phyloP scores from a whole-genome alignment of 2,329 filamentous ascomycete species.

The Cladorrhinum sp. region DNA sequence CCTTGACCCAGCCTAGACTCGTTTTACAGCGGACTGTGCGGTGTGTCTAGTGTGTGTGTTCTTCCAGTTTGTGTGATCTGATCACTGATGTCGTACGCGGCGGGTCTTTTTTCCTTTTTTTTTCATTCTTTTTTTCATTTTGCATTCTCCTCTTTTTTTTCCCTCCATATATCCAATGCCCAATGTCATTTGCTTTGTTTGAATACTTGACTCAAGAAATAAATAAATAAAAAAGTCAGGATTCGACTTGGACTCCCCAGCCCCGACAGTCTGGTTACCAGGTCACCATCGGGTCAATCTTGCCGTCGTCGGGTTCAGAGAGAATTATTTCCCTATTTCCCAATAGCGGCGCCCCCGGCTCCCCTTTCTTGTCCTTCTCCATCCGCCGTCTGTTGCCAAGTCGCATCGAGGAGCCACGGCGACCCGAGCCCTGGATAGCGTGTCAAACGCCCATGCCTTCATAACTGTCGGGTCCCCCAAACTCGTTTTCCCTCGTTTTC shows the following conservation, averaged over 20 bases:
- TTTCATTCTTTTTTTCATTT: background rate
- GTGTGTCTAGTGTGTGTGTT: too few species aligned
- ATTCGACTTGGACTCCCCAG: too few species aligned
- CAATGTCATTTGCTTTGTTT: too few species aligned
- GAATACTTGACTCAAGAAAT: too few species aligned
- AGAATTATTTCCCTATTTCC: too few species aligned
- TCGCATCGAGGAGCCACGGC: slow-evolving; percentile 2
- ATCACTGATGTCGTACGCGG: background rate
- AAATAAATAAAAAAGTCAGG: too few species aligned
- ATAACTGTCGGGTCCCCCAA: slow-evolving; percentile 2
- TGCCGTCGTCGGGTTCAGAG: too few species aligned
- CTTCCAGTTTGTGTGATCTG: too few species aligned
- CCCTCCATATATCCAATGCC: too few species aligned
- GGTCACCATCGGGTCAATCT: too few species aligned
- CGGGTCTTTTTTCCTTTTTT: background rate
- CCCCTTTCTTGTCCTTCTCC: background rate
- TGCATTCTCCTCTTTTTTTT: background rate
- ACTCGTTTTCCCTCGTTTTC: background rate
- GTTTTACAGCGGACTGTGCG: background rate
- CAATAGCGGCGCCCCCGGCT: too few species aligned
- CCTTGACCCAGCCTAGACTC: slow-evolving; percentile 1
- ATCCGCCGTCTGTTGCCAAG: slow-evolving; percentile 8
- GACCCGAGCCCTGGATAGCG: slow-evolving; percentile 2
- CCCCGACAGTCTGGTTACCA: too few species aligned
- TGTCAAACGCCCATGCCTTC: background rate